Percentiles rank a stretch among this genome's conserved stretches.
These are phyloP conservation scores for Cryptococcus wingfieldii DNA, from an alignment of 1,284 basidiomycete genomes.

Conservation along the genomic window DNA sequence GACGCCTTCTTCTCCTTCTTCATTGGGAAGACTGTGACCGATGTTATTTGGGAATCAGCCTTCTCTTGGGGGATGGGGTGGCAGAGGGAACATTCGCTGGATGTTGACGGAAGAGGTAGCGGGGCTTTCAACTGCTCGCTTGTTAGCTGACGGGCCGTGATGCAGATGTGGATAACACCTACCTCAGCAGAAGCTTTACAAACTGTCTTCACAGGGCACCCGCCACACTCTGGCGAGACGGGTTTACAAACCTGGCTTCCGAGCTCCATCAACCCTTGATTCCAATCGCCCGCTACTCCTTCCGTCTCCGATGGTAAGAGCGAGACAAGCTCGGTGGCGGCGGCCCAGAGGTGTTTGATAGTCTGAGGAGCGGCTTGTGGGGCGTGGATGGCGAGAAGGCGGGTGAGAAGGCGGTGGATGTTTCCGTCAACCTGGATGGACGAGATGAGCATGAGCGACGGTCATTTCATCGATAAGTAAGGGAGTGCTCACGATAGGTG, in stretches of 20 bases:
- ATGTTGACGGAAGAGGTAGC: background rate
- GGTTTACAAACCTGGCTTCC: conserved; percentile 88
- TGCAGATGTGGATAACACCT: background rate
- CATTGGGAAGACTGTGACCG: conserved; percentile 79
- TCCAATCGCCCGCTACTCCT: conserved; percentile 66
- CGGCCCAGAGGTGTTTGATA: conserved; percentile 75
- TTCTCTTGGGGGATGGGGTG: conserved; percentile 56
- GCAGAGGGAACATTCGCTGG: conserved; percentile 61
- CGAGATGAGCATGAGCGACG: background rate
- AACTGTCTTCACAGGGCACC: conserved; percentile 65
- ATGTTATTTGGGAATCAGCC: conserved; percentile 23
- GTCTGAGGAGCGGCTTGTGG: conserved; percentile 71
- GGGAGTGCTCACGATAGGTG: conserved; percentile 67
- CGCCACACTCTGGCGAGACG: conserved; percentile 65
- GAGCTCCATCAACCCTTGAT: conserved; percentile 65
- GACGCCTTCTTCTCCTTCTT: conserved; percentile 76
- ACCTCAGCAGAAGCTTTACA: conserved; percentile 63
- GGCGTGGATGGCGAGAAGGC: conserved; percentile 75
- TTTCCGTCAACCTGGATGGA: conserved; percentile 76
- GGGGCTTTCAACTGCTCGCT: conserved; percentile 52
- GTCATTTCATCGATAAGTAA: background rate
- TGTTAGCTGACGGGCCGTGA: background rate
- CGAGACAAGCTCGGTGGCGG: conserved; percentile 65
- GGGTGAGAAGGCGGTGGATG: conserved; percentile 74
- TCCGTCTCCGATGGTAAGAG: conserved; percentile 39